Evolutionary conservation across 192 early-diverging fungal genomes (phyloP), one percentile per base, ranked within the genome.

Genomic region (Phycomyces blakesleeanus): DNA sequence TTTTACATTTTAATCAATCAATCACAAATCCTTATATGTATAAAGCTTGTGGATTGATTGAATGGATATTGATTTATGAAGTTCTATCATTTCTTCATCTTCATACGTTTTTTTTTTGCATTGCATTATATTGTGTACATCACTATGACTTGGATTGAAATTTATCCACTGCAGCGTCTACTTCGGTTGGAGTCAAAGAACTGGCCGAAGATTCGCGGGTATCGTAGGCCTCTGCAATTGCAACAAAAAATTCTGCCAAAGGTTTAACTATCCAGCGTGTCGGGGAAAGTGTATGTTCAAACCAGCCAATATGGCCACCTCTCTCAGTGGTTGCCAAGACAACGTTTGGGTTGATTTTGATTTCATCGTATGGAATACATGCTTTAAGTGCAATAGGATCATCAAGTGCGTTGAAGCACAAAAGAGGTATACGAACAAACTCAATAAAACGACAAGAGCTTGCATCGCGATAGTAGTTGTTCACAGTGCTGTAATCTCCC

Each of bases 251-350:
- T 71, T 91, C 88, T 24, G 79, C 75, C 47, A 92, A 71, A 8
- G 90, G 87, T 15, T 83, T 80, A 11, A 82, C 78, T 20, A 78
- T 76, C 90, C 90, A 92, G 21, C 83, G 70, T 20, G 65, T 67
- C 20, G 80, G 78, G 25, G 50, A 51, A 26, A 68, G 57, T 22
- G 78, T 75, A 25, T 80, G 79, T 52, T 87, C 81, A 71, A 91
- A 92, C 88, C 89, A 98, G 2, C 93, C 96, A 61, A 98, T 78
- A 68, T 98, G 96, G 18, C 96, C 67, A 54, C 96, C 96, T 34
- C 81, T 76, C 14, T 69, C 60, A 3, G 96, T 98, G 6, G 85
- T 81, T 4, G 87, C 94, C 16, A 98, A 72, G 0, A 95, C 50
- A 27, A 91, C 76, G 71, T 89, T 76, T 29, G 93, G 93, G 67